Conservation (phyloP, 805 yeast species). For the Jamesozyma hellenica region DNA sequence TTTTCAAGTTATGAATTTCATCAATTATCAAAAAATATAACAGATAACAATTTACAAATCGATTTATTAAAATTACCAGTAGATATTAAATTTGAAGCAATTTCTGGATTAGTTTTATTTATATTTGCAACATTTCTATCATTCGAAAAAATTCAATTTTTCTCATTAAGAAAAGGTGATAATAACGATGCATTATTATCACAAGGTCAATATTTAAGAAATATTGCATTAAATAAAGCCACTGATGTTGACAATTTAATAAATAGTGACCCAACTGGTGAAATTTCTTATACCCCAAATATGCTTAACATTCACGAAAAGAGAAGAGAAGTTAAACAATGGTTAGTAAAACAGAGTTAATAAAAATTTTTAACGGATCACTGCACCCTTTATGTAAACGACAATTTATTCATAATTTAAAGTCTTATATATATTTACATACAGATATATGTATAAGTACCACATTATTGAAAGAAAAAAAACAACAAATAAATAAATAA, state of each 20-base stretch:
- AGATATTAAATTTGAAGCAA: constrained; percentile 25
- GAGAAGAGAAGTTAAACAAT: constrained; percentile 15
- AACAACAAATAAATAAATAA: no score
- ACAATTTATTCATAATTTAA: not conserved
- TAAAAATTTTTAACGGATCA: not conserved
- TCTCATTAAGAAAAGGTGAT: constrained; percentile 14
- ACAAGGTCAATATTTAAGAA: constrained; percentile 20
- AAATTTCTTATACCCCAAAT: constrained; percentile 20
- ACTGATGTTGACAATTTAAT: constrained; percentile 22
- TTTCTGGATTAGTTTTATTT: constrained; percentile 18
- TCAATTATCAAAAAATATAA: constrained; percentile 15
- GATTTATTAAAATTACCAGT: constrained; percentile 12
- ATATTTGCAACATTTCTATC: constrained; percentile 19
- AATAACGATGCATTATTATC: constrained; percentile 8
- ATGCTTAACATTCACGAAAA: constrained; percentile 21
- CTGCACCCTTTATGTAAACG: no score
- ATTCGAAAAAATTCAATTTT: constrained; percentile 16
- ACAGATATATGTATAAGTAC: not conserved
- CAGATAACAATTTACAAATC: constrained; percentile 1
- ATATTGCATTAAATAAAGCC: constrained; percentile 24
- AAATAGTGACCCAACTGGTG: constrained; percentile 24
- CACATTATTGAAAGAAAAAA: no score
- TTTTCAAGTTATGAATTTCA: constrained; percentile 29
- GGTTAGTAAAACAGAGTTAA: constrained; percentile 10
- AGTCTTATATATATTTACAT: not conserved